Base-by-base conservation (phyloP, 2,329 filamentous ascomycete species). In the Microdochium bolleyi region DNA sequence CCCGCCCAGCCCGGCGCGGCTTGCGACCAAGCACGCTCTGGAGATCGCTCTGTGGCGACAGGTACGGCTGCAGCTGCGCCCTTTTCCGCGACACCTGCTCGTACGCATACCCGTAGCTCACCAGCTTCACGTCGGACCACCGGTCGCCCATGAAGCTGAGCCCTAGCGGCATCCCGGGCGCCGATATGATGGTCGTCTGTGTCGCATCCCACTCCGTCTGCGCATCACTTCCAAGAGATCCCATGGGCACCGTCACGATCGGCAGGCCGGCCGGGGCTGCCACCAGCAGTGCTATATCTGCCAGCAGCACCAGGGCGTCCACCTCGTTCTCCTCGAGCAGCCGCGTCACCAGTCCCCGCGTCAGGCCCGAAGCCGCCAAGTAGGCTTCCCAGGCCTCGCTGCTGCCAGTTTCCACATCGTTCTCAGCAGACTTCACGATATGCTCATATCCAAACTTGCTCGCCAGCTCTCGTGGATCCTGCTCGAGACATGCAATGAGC, bases 361-460 rank as follows among this genome's bases (percentile, higher is more conserved):
- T 37, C 48, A 30, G n/a, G 9, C 8, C 21, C 41, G 53, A 50
- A 7, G 34, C 38, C 22, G 53, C 52, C 48, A 16, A 34, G 24
- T 48, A 58, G 50, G 22, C 53, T 48, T 27, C 19, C 53, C 37
- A 56, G 32, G 41, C 41, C 21, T 9, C 53, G 7, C 13, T 38
- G 11, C 49, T 54, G 52, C 46, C 53, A 51, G 41, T 48, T n/a
- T 22, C 22, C 19, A 2, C 50, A n/a, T 38, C 32, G 21, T 22
- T 21, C 8, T 19, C 13, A 41, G 5, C 44, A 25, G 19, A 49
- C 44, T 21, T 48, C 32, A 16, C 30, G 10, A 52, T 67, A 55
- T 58, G 66, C 58, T 68, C 68, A 51, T 56, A 56, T 11, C 61
- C 61, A 21, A 66, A 62, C 56, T 69, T 66, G 2, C 60, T 56